Evolutionary conservation across 2,329 filamentous ascomycete species (phyloP).

Genomic region (Sporothrix dimorphospora): DNA sequence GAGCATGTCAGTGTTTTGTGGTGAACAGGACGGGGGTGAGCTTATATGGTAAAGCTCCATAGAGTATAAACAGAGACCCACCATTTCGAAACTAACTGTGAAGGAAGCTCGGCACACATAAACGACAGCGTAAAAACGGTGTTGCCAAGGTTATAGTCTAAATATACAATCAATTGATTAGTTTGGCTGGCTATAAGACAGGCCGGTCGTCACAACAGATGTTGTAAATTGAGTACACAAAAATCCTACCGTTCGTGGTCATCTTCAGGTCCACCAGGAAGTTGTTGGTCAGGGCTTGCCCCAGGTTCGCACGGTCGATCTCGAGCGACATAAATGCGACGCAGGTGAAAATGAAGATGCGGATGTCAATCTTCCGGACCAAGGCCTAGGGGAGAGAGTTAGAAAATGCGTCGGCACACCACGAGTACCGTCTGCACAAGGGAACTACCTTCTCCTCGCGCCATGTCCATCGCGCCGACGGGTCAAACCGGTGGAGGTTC

Average conservation of each 20-base stretch:
- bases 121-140: conserved; percentile 55
- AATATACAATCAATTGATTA: too few relatives aligned
- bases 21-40: too few relatives aligned
- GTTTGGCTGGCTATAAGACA: too few relatives aligned
- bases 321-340: conserved; percentile 56
- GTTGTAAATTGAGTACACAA: too few relatives aligned
- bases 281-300: conserved; percentile 53
- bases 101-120: conserved; percentile 62
- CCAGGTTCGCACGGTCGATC: conserved; percentile 52
- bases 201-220: too few relatives aligned
- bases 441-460: conserved; percentile 40
- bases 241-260: conserved; percentile 44
- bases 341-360: conserved; percentile 51
- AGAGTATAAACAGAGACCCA: conserved; percentile 37
- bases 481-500: conserved; percentile 52
- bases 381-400: conserved; percentile 32
- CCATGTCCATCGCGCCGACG: conserved; percentile 48
- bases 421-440: too few relatives aligned
- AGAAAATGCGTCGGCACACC: too few relatives aligned
- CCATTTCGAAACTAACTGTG: conserved; percentile 61
- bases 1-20: too few relatives aligned
- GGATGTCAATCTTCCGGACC: conserved; percentile 51
- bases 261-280: conserved; percentile 49
- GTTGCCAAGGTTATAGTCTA: conserved; percentile 52
- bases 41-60: too few relatives aligned